Conservation (phyloP, 352 stramenopile genomes). For the Pilasporangium apinafurcum region DNA sequence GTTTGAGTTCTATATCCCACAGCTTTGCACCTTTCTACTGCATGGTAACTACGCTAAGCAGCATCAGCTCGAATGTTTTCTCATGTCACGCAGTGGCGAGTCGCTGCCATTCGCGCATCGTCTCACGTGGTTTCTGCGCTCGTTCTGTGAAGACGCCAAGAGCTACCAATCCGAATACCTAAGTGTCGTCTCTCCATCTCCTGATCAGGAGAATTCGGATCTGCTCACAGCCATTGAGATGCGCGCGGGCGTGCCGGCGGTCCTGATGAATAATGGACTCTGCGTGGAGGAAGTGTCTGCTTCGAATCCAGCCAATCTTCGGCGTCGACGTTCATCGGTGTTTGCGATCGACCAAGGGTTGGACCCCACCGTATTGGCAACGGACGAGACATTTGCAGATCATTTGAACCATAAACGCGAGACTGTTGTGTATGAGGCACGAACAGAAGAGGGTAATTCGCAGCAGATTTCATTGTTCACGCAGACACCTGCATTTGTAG, state of each 20-base stretch:
- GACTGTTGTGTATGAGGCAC: slow-evolving; percentile 48
- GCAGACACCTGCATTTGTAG: slow-evolving; percentile 65
- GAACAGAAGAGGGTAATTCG: slow-evolving; percentile 48
- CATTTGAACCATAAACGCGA: slow-evolving; percentile 46
- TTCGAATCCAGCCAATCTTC: slow-evolving; percentile 35
- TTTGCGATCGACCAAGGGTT: slow-evolving; percentile 60
- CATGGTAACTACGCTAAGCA: slow-evolving; percentile 83
- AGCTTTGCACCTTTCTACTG: slow-evolving; percentile 82
- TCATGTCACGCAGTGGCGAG: slow-evolving; percentile 75
- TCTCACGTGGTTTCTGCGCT: slow-evolving; percentile 82
- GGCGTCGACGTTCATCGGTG: slow-evolving; percentile 36
- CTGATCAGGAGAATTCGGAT: slow-evolving; percentile 55
- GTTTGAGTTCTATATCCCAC: slow-evolving; percentile 89
- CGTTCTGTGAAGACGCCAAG: slow-evolving; percentile 64
- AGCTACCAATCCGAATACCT: slow-evolving; percentile 75
- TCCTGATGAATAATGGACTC: slow-evolving; percentile 73
- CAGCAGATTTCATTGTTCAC: slow-evolving; percentile 62
- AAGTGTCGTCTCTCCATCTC: slow-evolving; percentile 48
- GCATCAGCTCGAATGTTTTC: slow-evolving; percentile 80
- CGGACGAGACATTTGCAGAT: slow-evolving; percentile 49
- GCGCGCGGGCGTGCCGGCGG: slow-evolving; percentile 52
- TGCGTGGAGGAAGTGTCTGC: slow-evolving; percentile 59
- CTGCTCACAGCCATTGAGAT: slow-evolving; percentile 60
- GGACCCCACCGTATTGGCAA: slow-evolving; percentile 16
- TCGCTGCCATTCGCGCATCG: slow-evolving; percentile 84